phyloP scores from a whole-genome alignment of 306 rosid species.

The Gynostemma pentaphyllum region DNA sequence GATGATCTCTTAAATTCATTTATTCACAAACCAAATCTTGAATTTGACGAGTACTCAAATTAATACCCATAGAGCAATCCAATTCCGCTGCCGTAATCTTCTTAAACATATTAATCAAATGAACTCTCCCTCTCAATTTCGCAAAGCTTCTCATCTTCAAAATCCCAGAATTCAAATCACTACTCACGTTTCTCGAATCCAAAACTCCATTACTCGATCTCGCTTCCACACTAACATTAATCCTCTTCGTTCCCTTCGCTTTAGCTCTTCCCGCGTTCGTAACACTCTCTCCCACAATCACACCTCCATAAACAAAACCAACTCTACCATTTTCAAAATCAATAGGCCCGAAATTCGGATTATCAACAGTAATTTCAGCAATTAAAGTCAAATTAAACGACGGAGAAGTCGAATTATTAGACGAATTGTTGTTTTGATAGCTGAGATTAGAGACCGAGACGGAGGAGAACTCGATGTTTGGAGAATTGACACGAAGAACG shows the following conservation, averaged over 20 bases:
- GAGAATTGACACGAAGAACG: slow-evolving; percentile 28
- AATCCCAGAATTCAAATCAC: slow-evolving; percentile 21
- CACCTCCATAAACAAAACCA: slow-evolving; percentile 18
- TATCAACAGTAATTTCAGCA: slow-evolving; percentile 21
- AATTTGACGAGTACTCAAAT: slow-evolving; percentile 25
- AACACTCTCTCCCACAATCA: slow-evolving; percentile 16
- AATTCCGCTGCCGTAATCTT: slow-evolving; percentile 20
- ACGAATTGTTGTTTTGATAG: background rate
- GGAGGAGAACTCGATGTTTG: slow-evolving; percentile 22
- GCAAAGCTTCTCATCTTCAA: slow-evolving; percentile 32
- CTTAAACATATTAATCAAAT: slow-evolving; percentile 25
- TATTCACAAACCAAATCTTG: slow-evolving; percentile 26
- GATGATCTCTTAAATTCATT: background rate
- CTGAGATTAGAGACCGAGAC: slow-evolving; percentile 12
- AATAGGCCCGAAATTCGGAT: slow-evolving; percentile 45
- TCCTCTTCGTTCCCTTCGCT: slow-evolving; percentile 14
- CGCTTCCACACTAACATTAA: slow-evolving; percentile 19
- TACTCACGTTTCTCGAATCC: slow-evolving; percentile 12
- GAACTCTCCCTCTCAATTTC: slow-evolving; percentile 31
- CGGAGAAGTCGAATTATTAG: slow-evolving; percentile 11
- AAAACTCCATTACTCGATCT: slow-evolving; percentile 8
- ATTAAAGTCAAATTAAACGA: slow-evolving; percentile 27
- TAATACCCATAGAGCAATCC: slow-evolving; percentile 37
- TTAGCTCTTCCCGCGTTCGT: slow-evolving; percentile 12
- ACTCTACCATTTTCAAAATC: slow-evolving; percentile 18